Conservation (phyloP, 2,329 filamentous ascomycete species). For the Aspergillus hortae region DNA sequence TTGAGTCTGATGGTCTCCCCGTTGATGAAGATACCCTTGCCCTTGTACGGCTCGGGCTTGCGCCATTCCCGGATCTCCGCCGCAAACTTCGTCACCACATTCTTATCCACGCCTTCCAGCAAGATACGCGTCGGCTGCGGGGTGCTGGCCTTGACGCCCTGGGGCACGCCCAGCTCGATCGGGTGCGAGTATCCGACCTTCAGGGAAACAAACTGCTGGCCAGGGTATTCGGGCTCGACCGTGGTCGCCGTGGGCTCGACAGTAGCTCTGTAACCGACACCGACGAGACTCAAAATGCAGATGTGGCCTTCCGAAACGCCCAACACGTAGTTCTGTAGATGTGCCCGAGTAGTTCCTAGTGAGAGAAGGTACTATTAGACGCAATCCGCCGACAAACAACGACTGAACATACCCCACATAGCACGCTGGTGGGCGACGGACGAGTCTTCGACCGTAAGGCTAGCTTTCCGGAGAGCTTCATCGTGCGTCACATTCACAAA, state of each 20-base stretch:
- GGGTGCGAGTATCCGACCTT: slow-evolving; percentile 98
- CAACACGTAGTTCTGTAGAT: slow-evolving; percentile 84
- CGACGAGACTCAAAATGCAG: slow-evolving; percentile 85
- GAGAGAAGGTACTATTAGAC: slow-evolving; percentile 13
- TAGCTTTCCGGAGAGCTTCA: slow-evolving; percentile 57
- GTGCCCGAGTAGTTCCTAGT: slow-evolving; percentile 81
- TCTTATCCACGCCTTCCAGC: slow-evolving; percentile 81
- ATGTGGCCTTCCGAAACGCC: slow-evolving; percentile 96
- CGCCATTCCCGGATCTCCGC: slow-evolving; percentile 86
- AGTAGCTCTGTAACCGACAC: slow-evolving; percentile 89
- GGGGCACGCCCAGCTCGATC: slow-evolving; percentile 80
- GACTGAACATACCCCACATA: slow-evolving; percentile 76
- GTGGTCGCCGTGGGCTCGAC: slow-evolving; percentile 74
- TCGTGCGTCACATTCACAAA: slow-evolving; percentile 74
- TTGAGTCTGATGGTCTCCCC: slow-evolving; percentile 97
- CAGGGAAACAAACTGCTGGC: slow-evolving; percentile 83
- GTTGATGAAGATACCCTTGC: slow-evolving; percentile 98
- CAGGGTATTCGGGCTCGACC: slow-evolving; percentile 63
- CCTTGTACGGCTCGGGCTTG: slow-evolving; percentile 95
- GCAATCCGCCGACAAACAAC: slow-evolving; percentile 7
- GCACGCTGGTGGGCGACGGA: slow-evolving; percentile 72
- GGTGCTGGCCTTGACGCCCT: slow-evolving; percentile 78
- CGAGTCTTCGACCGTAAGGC: slow-evolving; percentile 66
- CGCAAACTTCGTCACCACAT: slow-evolving; percentile 85
- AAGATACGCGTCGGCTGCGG: slow-evolving; percentile 89